These are phyloP conservation scores for Mycena olivaceomarginata DNA, from an alignment of 768 basidiomycete genomes.

Conservation along the genomic window DNA sequence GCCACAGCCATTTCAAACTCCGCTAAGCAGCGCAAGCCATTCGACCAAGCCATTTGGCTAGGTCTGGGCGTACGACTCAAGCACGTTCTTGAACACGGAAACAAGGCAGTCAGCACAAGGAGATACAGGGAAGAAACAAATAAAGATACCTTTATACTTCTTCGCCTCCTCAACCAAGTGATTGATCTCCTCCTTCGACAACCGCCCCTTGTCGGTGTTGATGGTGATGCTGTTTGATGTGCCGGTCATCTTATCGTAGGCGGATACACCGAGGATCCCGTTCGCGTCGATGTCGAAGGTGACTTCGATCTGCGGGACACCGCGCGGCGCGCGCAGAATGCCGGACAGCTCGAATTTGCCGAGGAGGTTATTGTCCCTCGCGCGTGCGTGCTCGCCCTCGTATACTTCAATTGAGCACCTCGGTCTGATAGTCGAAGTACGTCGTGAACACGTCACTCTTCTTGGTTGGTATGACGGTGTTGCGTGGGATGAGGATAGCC, in stretches of 20 bases:
- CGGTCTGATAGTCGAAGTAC: slow-evolving; percentile 21
- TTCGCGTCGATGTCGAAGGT: not conserved
- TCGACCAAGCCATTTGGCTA: too few relatives aligned
- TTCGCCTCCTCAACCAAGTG: slow-evolving; percentile 97
- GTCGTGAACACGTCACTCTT: slow-evolving; percentile 26
- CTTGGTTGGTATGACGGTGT: slow-evolving; percentile 26
- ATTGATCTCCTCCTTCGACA: slow-evolving; percentile 60
- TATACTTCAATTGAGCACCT: slow-evolving; percentile 30
- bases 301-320: slow-evolving; percentile 36
- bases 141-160: slow-evolving; percentile 81
- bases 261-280: slow-evolving; percentile 86
- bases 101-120: too few relatives aligned
- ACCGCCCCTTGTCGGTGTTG: slow-evolving; percentile 96
- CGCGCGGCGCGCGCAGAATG: slow-evolving; percentile 19
- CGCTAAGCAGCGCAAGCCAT: too few relatives aligned
- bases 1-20: too few relatives aligned
- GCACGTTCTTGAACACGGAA: too few relatives aligned
- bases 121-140: slow-evolving; percentile 45
- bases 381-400: slow-evolving; percentile 30
- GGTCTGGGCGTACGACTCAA: too few relatives aligned
- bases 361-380: slow-evolving; percentile 36
- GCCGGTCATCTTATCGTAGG: slow-evolving; percentile 96
- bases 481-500: slow-evolving; percentile 26
- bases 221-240: slow-evolving; percentile 96
- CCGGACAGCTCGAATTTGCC: slow-evolving; percentile 33